Conservation (phyloP, 768 basidiomycete species). For the Candolleomyces efflorescens region DNA sequence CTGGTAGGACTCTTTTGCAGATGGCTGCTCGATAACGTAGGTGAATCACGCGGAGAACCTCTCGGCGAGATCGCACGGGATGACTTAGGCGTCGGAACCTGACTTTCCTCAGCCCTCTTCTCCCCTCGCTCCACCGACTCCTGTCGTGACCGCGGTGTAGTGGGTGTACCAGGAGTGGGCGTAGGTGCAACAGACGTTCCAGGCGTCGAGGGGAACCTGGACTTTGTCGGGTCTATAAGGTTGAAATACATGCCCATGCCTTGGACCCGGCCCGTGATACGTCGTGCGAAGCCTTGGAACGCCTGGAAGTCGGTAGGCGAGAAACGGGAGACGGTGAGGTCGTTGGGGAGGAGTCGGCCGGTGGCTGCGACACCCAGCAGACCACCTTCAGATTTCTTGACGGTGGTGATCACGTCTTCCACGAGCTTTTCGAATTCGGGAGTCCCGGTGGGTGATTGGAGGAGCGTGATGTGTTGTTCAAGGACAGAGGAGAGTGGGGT, state of each 20-base stretch:
- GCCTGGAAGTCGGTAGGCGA: conserved; percentile 49
- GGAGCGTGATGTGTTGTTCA: conserved; percentile 39
- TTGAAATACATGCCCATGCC: conserved; percentile 61
- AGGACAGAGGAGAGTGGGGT: conserved; percentile 43
- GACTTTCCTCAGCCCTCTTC: too few relatives aligned
- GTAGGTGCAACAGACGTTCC: conserved; percentile 2
- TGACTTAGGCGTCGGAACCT: too few relatives aligned
- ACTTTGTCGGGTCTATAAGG: conserved; percentile 58
- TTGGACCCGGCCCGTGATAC: conserved; percentile 53
- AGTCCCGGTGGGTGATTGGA: conserved; percentile 40
- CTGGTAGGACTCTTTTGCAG: conserved; percentile 2
- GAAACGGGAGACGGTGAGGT: conserved; percentile 59
- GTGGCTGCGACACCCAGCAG: conserved; percentile 51
- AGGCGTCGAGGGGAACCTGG: conserved; percentile 44
- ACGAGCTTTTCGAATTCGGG: conserved; percentile 31
- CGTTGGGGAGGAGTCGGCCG: conserved; percentile 48
- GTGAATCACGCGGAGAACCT: neutral
- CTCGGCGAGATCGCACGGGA: conserved; percentile 10
- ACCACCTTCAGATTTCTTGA: conserved; percentile 41
- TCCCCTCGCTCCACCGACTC: too few relatives aligned
- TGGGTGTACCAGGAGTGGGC: neutral
- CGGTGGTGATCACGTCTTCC: conserved; percentile 21
- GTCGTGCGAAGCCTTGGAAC: conserved; percentile 46
- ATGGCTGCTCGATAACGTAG: neutral
- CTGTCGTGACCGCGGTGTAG: too few relatives aligned